A percentile compares a stretch with the other conserved stretches of the same genome.
Conservation (phyloP, 768 basidiomycete genomes). For the Lactarius evosmus region DNA sequence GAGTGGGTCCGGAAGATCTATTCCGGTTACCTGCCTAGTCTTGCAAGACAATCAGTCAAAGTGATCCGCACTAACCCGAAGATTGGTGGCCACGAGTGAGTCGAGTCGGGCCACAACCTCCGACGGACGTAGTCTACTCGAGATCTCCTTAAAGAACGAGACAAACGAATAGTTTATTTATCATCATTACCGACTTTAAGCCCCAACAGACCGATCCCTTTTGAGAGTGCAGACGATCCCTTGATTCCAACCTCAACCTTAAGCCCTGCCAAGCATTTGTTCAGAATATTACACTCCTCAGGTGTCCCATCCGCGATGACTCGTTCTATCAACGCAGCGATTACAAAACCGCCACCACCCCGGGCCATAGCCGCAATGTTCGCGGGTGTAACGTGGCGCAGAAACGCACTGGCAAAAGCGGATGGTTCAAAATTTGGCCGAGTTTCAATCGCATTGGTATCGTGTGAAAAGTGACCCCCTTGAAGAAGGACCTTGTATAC, state of each 20-base stretch:
- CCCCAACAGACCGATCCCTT: conserved; percentile 13
- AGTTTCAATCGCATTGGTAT: conserved; percentile 51
- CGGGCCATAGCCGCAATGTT: conserved; percentile 53
- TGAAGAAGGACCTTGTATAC: conserved; percentile 88
- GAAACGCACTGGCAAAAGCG: conserved; percentile 57
- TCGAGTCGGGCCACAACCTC: not conserved
- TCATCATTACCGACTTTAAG: not conserved
- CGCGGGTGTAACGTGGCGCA: conserved; percentile 52
- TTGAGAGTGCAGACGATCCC: conserved; percentile 13
- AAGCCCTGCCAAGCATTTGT: conserved; percentile 11
- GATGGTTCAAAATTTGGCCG: conserved; percentile 54
- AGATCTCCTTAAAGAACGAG: too few relatives aligned
- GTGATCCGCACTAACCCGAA: not conserved
- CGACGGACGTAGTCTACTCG: too few relatives aligned
- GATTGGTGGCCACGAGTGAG: not conserved
- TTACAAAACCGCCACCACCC: conserved; percentile 67
- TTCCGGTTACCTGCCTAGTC: too few relatives aligned
- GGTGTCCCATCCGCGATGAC: conserved; percentile 31
- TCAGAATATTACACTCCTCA: conserved; percentile 9
- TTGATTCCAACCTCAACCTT: conserved; percentile 9
- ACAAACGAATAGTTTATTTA: conserved; percentile 4
- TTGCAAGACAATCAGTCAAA: too few relatives aligned
- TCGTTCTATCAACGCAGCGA: conserved; percentile 68
- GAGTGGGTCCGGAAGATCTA: not conserved
- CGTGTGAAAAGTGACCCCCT: conserved; percentile 81